Evolutionary conservation across 2,329 filamentous ascomycete species (phyloP), one percentile per base, ranked within the genome.

Genomic region (Neofusicoccum ribis): DNA sequence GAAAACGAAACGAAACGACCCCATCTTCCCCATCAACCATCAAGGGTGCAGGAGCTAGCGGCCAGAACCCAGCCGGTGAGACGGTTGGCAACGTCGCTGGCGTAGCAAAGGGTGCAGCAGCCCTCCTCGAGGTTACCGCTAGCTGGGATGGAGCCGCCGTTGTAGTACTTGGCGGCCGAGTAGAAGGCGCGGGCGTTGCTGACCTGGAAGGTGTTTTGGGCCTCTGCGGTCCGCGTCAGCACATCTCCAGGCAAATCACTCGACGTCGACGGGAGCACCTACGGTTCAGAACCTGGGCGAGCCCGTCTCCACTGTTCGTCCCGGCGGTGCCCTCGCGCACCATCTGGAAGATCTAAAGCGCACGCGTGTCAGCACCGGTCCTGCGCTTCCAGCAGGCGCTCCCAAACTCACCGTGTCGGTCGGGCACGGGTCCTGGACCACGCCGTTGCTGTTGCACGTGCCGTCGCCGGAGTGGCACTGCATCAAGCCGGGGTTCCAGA

Each of bases 61-160:
- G 68, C 69, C 17, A 50, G 44, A 43, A 73, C 73, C 80, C 80
- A 82, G 12, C 80, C 78, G 15, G 73, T 72, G 47, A 84, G 72
- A 50, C 81, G 75, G 69, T 84, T 84, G 54, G 84, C 83, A 67
- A 85, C 74, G 67, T 86, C 84, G 17, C 75, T 78, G 8, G 79
- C 76, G 70, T 86, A 86, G 75, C 82, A 85, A 67, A 79, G 77
- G 17, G 82, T 83, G 37, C 77, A 79, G 70, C 81, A 75, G 50
- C 80, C 80, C 63, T 76, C 73, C 46, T 78, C 75, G 6, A 81
- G 71, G 67, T 82, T 76, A 43, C 72, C 73, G 52, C 68, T 74
- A 9, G 67, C 67, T 44, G 72, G 66, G 70, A 82, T 69, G 23
- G 71, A 73, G 15, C 83, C 83, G n/a, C 80, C 80, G 71, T 85